Evolutionary conservation across 345 rosid species (phyloP), one percentile per base, ranked within the genome.

Genomic region (Sisymbrium irio): DNA sequence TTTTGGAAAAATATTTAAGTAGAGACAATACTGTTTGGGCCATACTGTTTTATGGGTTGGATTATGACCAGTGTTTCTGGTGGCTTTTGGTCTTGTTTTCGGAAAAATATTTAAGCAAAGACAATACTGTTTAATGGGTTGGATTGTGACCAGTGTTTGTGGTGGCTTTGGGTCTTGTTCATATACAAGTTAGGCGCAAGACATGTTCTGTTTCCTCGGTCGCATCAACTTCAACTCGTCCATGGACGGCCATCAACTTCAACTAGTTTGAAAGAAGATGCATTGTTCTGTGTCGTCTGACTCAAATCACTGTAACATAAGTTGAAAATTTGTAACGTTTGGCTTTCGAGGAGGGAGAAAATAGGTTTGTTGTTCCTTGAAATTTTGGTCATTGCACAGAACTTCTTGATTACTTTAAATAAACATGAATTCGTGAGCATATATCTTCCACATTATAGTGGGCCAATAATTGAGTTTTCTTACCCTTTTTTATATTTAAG

Each of bases 101-200:
- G 3, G 25, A 22, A 30, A 30, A 30, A 30, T 30, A 6, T 25
- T 32, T 41, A 45, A 18, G 58, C 44, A 75, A 62, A 51, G 42
- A 60, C 63, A 62, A 42, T 17, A 62, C 69, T 42, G 25, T 69
- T 53, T 56, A 41, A 17, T 25, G 35, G 47, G 56, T 53, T 60
- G 22, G 69, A 75, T 27, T 69, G 51, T 76, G 79, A 62, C 75
- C 60, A 69, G 44, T 69, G 65, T 36, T 44, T 35, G 36, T 76
- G 71, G 71, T 76, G 79, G 75, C 71, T 55, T 55, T 62, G 27
- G 54, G 76, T 76, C 62, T 45, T 63, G 75, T 70, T 70, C 13
- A 33, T 69, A 49, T 37, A 20, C 5, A 45, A 76, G 66, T 76
- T 76, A 70, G 80, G 80, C 71, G 20, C 45, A 70, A 28, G 71